A percentile compares a stretch with the other conserved stretches of the same genome.
Conservation (phyloP, 169 alveolate genomes). For the Cryptosporidium bovis region DNA sequence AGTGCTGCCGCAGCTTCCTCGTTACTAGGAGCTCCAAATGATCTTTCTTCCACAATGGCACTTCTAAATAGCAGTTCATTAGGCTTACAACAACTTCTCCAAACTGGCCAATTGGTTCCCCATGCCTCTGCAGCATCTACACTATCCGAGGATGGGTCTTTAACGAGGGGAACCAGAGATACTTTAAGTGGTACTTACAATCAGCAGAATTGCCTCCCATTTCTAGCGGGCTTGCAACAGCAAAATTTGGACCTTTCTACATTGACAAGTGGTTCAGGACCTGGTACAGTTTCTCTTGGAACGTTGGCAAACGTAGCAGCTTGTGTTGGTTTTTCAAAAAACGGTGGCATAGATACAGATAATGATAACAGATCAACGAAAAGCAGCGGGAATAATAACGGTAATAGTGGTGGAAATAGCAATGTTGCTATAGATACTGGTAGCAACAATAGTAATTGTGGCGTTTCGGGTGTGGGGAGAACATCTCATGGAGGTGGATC, state of each 20-base stretch:
- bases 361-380: no score
- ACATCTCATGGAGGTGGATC: conserved; percentile 25
- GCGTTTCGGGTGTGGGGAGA: background rate
- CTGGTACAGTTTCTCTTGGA: conserved; percentile 56
- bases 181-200: background rate
- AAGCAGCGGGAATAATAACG: no score
- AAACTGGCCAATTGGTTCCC: background rate
- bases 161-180: background rate
- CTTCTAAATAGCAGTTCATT: conserved; percentile 15
- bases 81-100: conserved; percentile 22
- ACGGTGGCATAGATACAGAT: background rate
- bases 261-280: conserved; percentile 14
- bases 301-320: conserved; percentile 33
- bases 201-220: conserved; percentile 49
- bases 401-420: no score
- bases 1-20: conserved; percentile 58
- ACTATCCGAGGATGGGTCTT: conserved; percentile 20
- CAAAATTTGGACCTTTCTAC: conserved; percentile 32
- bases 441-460: background rate
- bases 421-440: background rate
- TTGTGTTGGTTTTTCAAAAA: conserved; percentile 11
- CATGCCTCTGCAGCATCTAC: background rate
- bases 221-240: conserved; percentile 55
- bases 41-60: conserved; percentile 42
- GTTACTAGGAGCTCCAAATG: conserved; percentile 12